Evolutionary conservation across 2,329 filamentous ascomycete species (phyloP).

Genomic region (Malbranchea cinnamomea): DNA sequence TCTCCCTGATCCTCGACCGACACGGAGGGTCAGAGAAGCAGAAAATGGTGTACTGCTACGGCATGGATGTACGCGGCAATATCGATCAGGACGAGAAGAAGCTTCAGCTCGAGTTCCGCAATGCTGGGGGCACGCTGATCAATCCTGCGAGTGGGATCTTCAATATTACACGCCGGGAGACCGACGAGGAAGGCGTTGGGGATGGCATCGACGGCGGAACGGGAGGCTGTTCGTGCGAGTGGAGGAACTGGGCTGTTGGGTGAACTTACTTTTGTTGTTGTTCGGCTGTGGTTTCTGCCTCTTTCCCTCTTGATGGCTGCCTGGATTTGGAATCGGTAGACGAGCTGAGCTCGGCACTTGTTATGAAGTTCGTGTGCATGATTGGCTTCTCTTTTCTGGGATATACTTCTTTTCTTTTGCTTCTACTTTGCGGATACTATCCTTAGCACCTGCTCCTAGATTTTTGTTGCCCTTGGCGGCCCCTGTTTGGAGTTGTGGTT

Average conservation of each 20-base stretch:
- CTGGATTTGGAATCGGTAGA: background rate
- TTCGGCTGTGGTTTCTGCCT: background rate
- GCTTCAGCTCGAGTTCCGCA: slow-evolving; percentile 39
- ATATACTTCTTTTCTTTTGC: slow-evolving; percentile 1
- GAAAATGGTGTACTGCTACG: slow-evolving; percentile 48
- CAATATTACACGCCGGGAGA: slow-evolving; percentile 15
- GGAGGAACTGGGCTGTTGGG: slow-evolving; percentile 36
- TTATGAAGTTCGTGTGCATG: background rate
- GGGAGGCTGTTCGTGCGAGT: slow-evolving; percentile 45
- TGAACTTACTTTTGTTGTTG: background rate
- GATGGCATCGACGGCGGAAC: slow-evolving; percentile 39
- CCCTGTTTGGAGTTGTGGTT: slow-evolving; percentile 1
- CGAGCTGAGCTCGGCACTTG: background rate
- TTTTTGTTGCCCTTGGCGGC: background rate
- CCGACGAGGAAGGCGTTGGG: slow-evolving; percentile 6
- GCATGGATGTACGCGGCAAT: slow-evolving; percentile 33
- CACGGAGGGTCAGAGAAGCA: slow-evolving; percentile 39
- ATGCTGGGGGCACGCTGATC: slow-evolving; percentile 35
- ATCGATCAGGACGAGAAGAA: slow-evolving; percentile 30
- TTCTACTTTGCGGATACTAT: background rate
- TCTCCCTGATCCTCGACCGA: slow-evolving; percentile 45
- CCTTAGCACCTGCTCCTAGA: background rate
- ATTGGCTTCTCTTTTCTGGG: background rate
- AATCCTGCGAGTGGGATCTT: slow-evolving; percentile 36
- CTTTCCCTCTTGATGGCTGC: background rate